Evolutionary conservation across 192 early-diverging fungal genomes (phyloP).

Genomic region (Rhizoclosmatium globosum): DNA sequence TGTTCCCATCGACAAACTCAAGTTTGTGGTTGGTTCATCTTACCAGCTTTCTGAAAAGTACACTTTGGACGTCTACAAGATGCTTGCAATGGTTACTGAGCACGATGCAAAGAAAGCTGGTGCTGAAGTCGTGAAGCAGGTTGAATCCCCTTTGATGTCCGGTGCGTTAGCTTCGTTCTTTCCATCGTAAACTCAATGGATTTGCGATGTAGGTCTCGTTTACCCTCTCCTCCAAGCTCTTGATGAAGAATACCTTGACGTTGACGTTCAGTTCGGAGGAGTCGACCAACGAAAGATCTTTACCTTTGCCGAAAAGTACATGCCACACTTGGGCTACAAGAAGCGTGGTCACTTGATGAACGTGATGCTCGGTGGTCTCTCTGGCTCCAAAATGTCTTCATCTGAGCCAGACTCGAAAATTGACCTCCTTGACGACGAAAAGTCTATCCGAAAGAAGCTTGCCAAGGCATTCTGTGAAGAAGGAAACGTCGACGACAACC

Average conservation of each 20-base stretch:
- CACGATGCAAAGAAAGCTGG: slow-evolving; percentile 99
- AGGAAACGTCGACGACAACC: slow-evolving; percentile 92
- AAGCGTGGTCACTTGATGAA: slow-evolving; percentile 99
- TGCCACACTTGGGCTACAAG: slow-evolving; percentile 93
- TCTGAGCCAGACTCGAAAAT: slow-evolving; percentile 98
- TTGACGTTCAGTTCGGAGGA: slow-evolving; percentile 94
- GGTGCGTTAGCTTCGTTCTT: slow-evolving; percentile 45
- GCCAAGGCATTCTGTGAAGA: slow-evolving; percentile 97
- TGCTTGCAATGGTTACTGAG: slow-evolving; percentile 86
- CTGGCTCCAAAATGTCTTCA: slow-evolving; percentile 88
- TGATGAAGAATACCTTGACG: slow-evolving; percentile 95
- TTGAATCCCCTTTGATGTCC: slow-evolving; percentile 84
- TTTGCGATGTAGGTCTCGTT: slow-evolving; percentile 60
- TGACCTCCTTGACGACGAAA: slow-evolving; percentile 88
- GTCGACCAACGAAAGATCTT: slow-evolving; percentile 99
- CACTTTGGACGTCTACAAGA: slow-evolving; percentile 89
- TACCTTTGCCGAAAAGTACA: slow-evolving; percentile 93
- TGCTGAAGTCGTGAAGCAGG: slow-evolving; percentile 98
- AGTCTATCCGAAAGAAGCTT: slow-evolving; percentile 85
- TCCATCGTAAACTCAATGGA: neutral
- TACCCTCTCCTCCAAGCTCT: slow-evolving; percentile 98
- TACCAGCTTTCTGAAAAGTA: slow-evolving; percentile 92
- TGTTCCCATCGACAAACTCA: slow-evolving; percentile 90
- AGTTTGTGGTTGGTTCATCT: slow-evolving; percentile 88
- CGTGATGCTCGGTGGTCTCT: slow-evolving; percentile 93